Evolutionary conservation across 306 rosid genomes (phyloP), one percentile per base, ranked within the genome.

Genomic region (Mimosa pudica): DNA sequence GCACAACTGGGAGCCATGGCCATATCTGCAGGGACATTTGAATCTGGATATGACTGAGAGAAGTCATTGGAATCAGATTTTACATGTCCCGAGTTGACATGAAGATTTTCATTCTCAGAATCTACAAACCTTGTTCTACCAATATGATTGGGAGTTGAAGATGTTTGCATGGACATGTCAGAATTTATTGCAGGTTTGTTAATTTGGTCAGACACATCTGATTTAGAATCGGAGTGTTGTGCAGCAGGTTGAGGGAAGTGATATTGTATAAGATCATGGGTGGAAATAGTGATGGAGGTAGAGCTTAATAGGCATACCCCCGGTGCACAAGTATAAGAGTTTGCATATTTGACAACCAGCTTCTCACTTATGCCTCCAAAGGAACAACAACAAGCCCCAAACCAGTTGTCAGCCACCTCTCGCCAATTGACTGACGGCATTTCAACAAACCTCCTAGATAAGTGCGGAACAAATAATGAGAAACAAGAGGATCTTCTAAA

Each of bases 391-490:
- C 97, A 91, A 77, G 91, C 75, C 70, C 96, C 98, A 84, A 91
- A 93, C 98, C 98, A 95, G 82, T 92, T 90, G 82, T 95, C 98
- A 76, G 98, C 98, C 73, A 91, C 90, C 90, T 92, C 98, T 66
- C 96, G 87, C 98, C 98, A 95, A 60, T 93, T 82, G 10, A 87
- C 90, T 17, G 98, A 95, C 35, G 98, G 98, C 98, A 90, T 92
- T 89, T 95, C 98, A 77, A 90, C 86, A 80, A 92, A 95, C 68
- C 72, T 70, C 83, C 98, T 95, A 79, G 81, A 85, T 9, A 84
- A 57, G 80, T 47, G 6, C 6, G 30, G 12, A 6, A 18, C 76
- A 71, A 78, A 80, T 60, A 48, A 73, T 32, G 70, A 24, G 73
- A 82, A 55, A 33, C 51, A 13, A 24, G 30, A 63, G 54, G 72